These are phyloP conservation scores for Meyerozyma guilliermondii DNA, from an alignment of 1,139 yeast species.

Conservation along the genomic window DNA sequence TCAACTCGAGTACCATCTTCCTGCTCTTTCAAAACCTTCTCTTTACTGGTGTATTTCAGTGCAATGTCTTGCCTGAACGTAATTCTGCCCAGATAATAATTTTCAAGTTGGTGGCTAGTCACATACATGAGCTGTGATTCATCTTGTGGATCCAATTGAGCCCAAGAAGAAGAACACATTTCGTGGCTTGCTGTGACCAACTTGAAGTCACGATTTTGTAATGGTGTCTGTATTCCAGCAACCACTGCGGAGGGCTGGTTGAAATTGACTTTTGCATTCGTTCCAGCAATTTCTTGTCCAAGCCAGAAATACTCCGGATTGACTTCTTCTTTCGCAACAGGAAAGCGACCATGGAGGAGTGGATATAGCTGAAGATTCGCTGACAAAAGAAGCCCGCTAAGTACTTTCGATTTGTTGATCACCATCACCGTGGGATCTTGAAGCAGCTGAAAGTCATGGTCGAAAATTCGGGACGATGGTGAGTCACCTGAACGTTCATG, in stretches of 20 bases:
- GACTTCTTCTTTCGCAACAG: constrained; percentile 9
- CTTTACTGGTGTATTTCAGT: constrained; percentile 11
- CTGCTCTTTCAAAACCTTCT: constrained; percentile 7
- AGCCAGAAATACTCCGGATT: constrained; percentile 30
- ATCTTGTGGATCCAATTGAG: constrained; percentile 25
- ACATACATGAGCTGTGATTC: constrained; percentile 22
- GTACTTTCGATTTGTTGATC: constrained; percentile 21
- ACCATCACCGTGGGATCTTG: constrained; percentile 28
- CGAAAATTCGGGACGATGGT: constrained; percentile 17
- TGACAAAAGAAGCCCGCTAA: constrained; percentile 26
- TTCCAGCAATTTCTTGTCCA: constrained; percentile 30
- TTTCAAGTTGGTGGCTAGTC: constrained; percentile 33
- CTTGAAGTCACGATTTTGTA: constrained; percentile 15
- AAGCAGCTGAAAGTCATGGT: constrained; percentile 18
- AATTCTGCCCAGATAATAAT: constrained; percentile 15
- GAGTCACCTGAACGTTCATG: constrained; percentile 7
- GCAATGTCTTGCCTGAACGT: constrained; percentile 12
- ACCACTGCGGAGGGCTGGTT: constrained; percentile 24
- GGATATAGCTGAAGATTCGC: constrained; percentile 21
- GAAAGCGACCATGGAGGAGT: constrained; percentile 19
- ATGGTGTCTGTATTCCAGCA: constrained; percentile 31
- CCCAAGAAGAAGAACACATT: constrained; percentile 38
- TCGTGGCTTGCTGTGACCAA: constrained; percentile 22
- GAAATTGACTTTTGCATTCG: constrained; percentile 16
- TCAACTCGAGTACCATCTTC: constrained; percentile 3